These are phyloP conservation scores for Venturia nashicola DNA, from an alignment of 2,329 filamentous ascomycete genomes.

Conservation along the genomic window DNA sequence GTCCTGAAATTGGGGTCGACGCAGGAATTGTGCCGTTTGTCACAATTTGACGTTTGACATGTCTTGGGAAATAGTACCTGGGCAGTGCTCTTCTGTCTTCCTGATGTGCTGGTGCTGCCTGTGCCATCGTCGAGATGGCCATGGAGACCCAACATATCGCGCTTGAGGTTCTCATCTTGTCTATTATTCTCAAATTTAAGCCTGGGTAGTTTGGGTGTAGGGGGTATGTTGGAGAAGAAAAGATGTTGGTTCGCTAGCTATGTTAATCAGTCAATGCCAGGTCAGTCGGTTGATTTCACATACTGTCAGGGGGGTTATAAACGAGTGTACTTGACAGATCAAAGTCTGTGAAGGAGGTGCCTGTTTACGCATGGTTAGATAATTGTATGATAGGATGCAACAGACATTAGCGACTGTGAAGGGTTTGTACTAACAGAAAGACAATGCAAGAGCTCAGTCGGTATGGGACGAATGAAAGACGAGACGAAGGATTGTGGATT, in stretches of 20 bases:
- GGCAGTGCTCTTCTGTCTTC: conserved; percentile 19
- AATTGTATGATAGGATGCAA: not conserved
- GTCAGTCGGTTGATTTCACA: conserved; percentile 5
- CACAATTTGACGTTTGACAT: conserved; percentile 30
- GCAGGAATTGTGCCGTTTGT: conserved; percentile 21
- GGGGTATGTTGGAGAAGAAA: not conserved
- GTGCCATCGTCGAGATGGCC: conserved; percentile 33
- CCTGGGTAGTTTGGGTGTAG: not conserved
- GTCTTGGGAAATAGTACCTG: conserved; percentile 36
- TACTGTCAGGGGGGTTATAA: conserved; percentile 29
- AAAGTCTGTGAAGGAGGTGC: conserved; percentile 14
- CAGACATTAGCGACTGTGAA: not conserved
- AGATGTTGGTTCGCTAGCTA: not conserved
- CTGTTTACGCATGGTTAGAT: not conserved
- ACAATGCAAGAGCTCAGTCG: not conserved
- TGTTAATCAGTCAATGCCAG: not conserved
- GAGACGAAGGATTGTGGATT: not conserved
- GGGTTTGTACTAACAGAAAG: not conserved
- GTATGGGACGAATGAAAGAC: conserved; percentile 1
- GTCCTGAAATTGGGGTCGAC: not conserved
- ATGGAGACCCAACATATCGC: conserved; percentile 35
- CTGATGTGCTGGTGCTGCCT: conserved; percentile 34
- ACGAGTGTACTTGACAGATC: conserved; percentile 41
- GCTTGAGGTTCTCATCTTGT: conserved; percentile 30
- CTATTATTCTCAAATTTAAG: conserved; percentile 4